Conservation (phyloP, 768 basidiomycete species). For the Ramaria sp. region DNA sequence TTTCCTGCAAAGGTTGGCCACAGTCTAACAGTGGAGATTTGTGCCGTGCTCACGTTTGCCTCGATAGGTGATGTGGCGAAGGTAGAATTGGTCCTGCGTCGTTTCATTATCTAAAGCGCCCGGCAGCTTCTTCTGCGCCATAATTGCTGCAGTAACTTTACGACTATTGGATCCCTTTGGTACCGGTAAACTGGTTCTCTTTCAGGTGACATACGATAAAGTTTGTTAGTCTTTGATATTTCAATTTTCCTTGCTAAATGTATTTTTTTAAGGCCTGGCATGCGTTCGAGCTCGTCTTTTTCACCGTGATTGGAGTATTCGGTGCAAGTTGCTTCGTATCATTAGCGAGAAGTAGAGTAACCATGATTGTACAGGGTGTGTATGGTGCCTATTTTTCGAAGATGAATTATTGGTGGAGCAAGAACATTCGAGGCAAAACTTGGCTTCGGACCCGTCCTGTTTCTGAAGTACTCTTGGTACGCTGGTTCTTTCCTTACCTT, state of each 20-base stretch:
- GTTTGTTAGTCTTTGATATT: constrained; percentile 24
- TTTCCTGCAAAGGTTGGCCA: constrained; percentile 77
- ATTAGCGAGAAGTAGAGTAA: constrained; percentile 5
- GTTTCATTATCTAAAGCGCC: not conserved
- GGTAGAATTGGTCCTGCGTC: constrained; percentile 33
- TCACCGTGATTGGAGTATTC: constrained; percentile 78
- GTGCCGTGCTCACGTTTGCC: not conserved
- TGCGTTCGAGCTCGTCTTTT: constrained; percentile 76
- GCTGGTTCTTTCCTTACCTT: constrained; percentile 16
- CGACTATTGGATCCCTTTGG: constrained; percentile 76
- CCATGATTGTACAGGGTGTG: constrained; percentile 46
- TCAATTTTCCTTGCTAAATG: not conserved
- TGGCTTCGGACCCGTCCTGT: constrained; percentile 76
- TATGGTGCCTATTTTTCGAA: constrained; percentile 94
- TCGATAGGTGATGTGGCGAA: constrained; percentile 65
- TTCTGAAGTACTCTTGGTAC: constrained; percentile 70
- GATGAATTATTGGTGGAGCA: constrained; percentile 82
- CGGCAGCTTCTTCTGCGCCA: constrained; percentile 31
- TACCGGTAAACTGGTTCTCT: constrained; percentile 86
- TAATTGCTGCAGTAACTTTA: constrained; percentile 23
- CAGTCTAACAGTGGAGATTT: not conserved
- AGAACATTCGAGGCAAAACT: constrained; percentile 67
- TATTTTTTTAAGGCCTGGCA: constrained; percentile 62
- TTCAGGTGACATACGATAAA: constrained; percentile 84
- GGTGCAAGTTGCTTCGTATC: constrained; percentile 42